Evolutionary conservation across 2,329 filamentous ascomycete genomes (phyloP), one percentile per base, ranked within the genome.

Genomic region (Microsporum audouinii): DNA sequence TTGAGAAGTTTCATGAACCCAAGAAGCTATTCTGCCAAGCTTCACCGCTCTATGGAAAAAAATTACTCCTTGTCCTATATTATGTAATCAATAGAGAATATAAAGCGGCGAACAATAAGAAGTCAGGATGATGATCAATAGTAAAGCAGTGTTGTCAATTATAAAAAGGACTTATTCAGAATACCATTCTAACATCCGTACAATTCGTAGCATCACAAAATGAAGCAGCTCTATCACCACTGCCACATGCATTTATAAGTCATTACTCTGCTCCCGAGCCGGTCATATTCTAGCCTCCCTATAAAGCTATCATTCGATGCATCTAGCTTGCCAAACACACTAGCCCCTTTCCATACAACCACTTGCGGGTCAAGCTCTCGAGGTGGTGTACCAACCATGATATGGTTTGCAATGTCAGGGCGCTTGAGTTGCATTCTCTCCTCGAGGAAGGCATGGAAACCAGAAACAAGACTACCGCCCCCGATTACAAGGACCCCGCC

Each of bases 281-380:
- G 83, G 76, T 96, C 91, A 75, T 92, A 96, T 79, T 97, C 92
- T 68, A 87, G 80, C 55, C 84, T 83, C 12, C 87, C 88, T 70
- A 97, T 89, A 94, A 94, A 99, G 69, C 88, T 94, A 73, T 99
- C 94, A 75, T 97, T 97, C 14, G 90, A 91, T 53, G 78, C 79
- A 63, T 86, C 83, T 67, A 97, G 77, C 76, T 95, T 91, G 2
- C 90, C 91, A 78, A 96, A 99, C 14, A 99, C 91, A 71, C 91
- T 96, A 0, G 89, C 94, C 2, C 94, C 94, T 80, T 99, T 99
- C 94, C 94, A 99, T 6, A 87, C 86, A 59, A 97, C 88, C n/a
- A 97, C 91, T 75, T 96, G 91, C 63, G 94, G 90, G 75, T 99
- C 94, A 78, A 99, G 87, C 68, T 99, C 94, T 68, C 92, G 81